These are phyloP conservation scores for Thalassiosira mediterranea DNA, from an alignment of 352 stramenopile genomes.

Conservation along the genomic window DNA sequence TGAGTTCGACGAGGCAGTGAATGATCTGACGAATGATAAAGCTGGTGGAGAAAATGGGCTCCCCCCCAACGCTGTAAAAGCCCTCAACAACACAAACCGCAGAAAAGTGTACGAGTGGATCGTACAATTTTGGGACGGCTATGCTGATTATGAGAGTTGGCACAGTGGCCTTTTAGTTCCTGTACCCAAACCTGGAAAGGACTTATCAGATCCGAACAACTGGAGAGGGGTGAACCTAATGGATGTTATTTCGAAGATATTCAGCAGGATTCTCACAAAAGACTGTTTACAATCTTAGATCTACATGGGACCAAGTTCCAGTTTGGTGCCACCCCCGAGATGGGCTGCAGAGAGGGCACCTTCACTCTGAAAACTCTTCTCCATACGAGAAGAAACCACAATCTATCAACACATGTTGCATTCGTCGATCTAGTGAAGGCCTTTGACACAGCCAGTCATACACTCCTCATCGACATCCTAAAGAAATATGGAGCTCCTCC, in stretches of 20 bases:
- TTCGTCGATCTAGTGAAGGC: slow-evolving; percentile 59
- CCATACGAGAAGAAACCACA: slow-evolving; percentile 29
- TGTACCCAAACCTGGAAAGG: slow-evolving; percentile 28
- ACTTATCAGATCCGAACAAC: slow-evolving; percentile 34
- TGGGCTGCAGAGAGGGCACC: slow-evolving; percentile 27
- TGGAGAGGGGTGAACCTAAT: slow-evolving; percentile 31
- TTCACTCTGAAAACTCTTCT: slow-evolving; percentile 48
- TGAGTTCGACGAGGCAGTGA: slow-evolving; percentile 29
- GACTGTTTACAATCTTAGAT: slow-evolving; percentile 18
- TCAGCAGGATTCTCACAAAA: slow-evolving; percentile 25
- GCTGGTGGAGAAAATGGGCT: slow-evolving; percentile 13
- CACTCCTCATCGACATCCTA: slow-evolving; percentile 27
- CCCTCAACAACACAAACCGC: slow-evolving; percentile 7
- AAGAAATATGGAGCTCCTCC: slow-evolving; percentile 25
- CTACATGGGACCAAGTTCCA: slow-evolving; percentile 33
- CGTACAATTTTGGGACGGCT: slow-evolving; percentile 13
- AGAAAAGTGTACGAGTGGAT: slow-evolving; percentile 10
- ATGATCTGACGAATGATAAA: slow-evolving; percentile 32
- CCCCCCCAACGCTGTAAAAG: slow-evolving; percentile 26
- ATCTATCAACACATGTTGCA: slow-evolving; percentile 14
- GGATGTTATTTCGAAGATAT: slow-evolving; percentile 42
- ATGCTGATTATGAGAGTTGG: slow-evolving; percentile 33
- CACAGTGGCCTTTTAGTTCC: slow-evolving; percentile 9
- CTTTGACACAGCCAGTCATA: slow-evolving; percentile 48
- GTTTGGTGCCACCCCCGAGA: slow-evolving; percentile 26